Conservation (phyloP, 2,329 filamentous ascomycete genomes). For the Xylariaceae sp. region DNA sequence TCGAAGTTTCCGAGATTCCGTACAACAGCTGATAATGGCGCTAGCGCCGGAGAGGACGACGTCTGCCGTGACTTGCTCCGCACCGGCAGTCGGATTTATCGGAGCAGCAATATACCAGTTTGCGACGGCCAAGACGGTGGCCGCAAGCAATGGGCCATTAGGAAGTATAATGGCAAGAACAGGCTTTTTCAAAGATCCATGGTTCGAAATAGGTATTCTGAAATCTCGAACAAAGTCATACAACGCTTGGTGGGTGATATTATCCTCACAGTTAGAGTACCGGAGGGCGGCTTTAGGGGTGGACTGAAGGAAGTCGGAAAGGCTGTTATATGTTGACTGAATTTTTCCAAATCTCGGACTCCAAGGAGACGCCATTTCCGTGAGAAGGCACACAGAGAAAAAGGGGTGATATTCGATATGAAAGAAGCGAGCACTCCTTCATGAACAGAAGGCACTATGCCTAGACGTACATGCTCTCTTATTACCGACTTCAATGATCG, state of each 20-base stretch:
- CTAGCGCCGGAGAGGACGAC: constrained; percentile 50
- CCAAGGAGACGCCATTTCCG: neutral
- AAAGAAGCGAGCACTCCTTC: neutral
- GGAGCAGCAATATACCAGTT: constrained; percentile 56
- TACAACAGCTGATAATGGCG: constrained; percentile 48
- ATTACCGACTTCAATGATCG: neutral
- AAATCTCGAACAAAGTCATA: constrained; percentile 39
- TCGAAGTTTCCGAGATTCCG: constrained; percentile 44
- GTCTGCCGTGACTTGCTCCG: constrained; percentile 54
- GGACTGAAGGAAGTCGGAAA: constrained; percentile 41
- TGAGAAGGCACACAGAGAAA: neutral
- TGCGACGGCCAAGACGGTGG: constrained; percentile 51
- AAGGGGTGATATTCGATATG: neutral
- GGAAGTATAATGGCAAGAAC: constrained; percentile 54
- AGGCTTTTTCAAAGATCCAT: constrained; percentile 38
- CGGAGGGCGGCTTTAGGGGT: constrained; percentile 35
- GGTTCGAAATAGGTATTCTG: constrained; percentile 30
- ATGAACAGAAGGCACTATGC: neutral
- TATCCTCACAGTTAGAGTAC: constrained; percentile 25
- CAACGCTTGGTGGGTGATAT: constrained; percentile 39
- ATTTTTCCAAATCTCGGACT: neutral
- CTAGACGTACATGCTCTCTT: neutral
- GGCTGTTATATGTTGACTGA: constrained; percentile 37
- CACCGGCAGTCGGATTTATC: constrained; percentile 51
- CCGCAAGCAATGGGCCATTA: constrained; percentile 56